Percentiles rank a stretch among this genome's conserved stretches.
phyloP scores from a whole-genome alignment of 1,284 basidiomycete genomes.

The Fomitopsis schrenkii region DNA sequence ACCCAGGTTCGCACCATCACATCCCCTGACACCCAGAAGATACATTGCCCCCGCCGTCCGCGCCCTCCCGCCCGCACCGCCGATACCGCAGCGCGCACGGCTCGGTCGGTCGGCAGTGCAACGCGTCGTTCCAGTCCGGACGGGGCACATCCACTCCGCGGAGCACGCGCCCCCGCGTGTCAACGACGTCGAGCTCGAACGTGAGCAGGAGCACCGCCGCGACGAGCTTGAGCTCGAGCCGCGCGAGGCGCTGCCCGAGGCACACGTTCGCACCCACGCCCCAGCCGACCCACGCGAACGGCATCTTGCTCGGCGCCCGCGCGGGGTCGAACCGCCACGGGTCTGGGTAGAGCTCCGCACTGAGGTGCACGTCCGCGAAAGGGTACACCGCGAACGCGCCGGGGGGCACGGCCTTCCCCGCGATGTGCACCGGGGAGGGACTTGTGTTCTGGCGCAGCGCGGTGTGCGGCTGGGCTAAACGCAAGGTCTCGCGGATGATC shows the following conservation, averaged over 20 bases:
- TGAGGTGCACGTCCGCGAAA: slow-evolving; percentile 71
- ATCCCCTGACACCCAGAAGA: background rate
- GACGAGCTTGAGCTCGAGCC: slow-evolving; percentile 65
- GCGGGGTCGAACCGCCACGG: slow-evolving; percentile 72
- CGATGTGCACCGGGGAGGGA: slow-evolving; percentile 48
- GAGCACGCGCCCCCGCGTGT: slow-evolving; percentile 41
- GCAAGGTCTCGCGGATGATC: slow-evolving; percentile 68
- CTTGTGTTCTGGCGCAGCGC: slow-evolving; percentile 76
- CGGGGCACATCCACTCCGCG: slow-evolving; percentile 36
- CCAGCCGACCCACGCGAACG: slow-evolving; percentile 68
- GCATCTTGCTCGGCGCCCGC: slow-evolving; percentile 43
- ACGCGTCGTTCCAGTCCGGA: slow-evolving; percentile 74
- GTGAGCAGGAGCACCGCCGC: slow-evolving; percentile 59
- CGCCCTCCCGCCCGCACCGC: background rate
- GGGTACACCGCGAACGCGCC: slow-evolving; percentile 74
- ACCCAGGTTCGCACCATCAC: background rate
- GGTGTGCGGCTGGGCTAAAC: slow-evolving; percentile 71
- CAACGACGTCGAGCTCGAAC: slow-evolving; percentile 53
- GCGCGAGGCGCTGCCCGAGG: slow-evolving; percentile 67
- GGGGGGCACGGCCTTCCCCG: slow-evolving; percentile 59
- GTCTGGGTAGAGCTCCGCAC: slow-evolving; percentile 63
- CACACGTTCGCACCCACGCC: slow-evolving; percentile 72
- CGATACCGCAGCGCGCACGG: background rate
- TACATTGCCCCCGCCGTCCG: background rate
- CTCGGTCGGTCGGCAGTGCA: slow-evolving; percentile 44